Evolutionary conservation across 805 yeast genomes (phyloP), one percentile per base, ranked within the genome.

Genomic region (Ogataea nitratoaversa): DNA sequence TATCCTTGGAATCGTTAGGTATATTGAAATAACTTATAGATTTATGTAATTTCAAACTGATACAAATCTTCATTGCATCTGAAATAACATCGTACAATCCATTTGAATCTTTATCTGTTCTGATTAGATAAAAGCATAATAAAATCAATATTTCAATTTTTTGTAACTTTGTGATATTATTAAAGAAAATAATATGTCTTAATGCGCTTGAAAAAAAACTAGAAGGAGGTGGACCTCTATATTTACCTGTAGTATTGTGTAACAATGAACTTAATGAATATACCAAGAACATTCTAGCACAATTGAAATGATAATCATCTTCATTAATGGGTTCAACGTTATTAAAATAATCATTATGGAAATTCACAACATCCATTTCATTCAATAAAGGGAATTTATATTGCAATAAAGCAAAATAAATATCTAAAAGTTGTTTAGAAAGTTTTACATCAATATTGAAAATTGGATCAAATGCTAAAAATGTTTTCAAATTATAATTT

Each of bases 61-160:
- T 56, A 49, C 76, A 74, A 11, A 74, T 57, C 17, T 60, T 56
- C 69, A 77, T 67, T 5, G 80, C 72, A 50, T 78, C 82, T 27
- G 67, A 63, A 25, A 79, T 68, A 33, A 79, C 72, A 17, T 71
- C 72, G 50, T 74, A 76, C 12, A 78, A 62, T 9, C 73, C 73
- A 22, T 70, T 65, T 5, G 83, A 69, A 51, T 80, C 85, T 37
- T 73, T 66, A 49, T 80, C 85, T 2, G 83, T 77, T 53, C 85
- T 65, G 38, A 78, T 73, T 38, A 79, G 60, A 43, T 78, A 78
- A 17, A 76, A 65, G 7, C 78, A 74, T 11, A 79, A 60, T 36
- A 79, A 50, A 1, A 79, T 63, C 31, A 76, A 56, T 4, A 79
- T 65, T 55, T 78, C 82, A 28, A 79, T 65, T 48, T 72, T 71